Evolutionary conservation across 495 filamentous ascomycete genomes (phyloP), one percentile per base, ranked within the genome.

Genomic region (Immersiella caudata): DNA sequence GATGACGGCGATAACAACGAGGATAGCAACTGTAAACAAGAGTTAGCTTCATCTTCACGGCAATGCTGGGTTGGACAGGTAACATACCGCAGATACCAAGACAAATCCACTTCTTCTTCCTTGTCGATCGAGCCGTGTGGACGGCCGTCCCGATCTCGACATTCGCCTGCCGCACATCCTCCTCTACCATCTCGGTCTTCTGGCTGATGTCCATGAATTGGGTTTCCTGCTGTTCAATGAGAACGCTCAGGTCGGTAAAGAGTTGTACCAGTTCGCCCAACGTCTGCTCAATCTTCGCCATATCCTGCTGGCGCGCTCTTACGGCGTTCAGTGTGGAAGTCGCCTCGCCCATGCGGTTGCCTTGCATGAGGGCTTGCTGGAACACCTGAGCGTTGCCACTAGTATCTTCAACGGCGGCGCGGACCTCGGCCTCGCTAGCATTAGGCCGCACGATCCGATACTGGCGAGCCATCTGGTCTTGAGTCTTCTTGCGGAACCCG

Each of bases 101-200:
- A 79, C 93, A 97, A 74, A 92, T 94, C 95, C 95, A 99, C 91
- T 98, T 99, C 93, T 96, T 97, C 81, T 88, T 91, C 68, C 92
- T 86, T 40, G 90, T 88, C 60, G 85, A 85, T 71, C 88, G 80
- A n/a, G 96, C 94, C 68, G 90, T 96, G 35, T 81, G 81, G 57
- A 96, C 89, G 18, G 94, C 96, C 20, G 83, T 83, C 54, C 82
- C 87, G 46, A 98, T 87, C 79, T 98, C 86, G 62, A 85, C 84
- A 73, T 94, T 96, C 61, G 88, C 96, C 71, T 92, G 88, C 66
- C 86, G 83, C 61, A 98, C 84, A 75, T 98, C 90, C 54, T 86
- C 85, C 59, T 88, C 85, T 16, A 92, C 89, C 68, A 95, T 88
- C 74, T 93, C 90, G 25, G 87, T 92, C 73, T 91, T 90, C 74